These are phyloP conservation scores for Mycena alexandri DNA, from an alignment of 768 basidiomycete species.

Conservation along the genomic window DNA sequence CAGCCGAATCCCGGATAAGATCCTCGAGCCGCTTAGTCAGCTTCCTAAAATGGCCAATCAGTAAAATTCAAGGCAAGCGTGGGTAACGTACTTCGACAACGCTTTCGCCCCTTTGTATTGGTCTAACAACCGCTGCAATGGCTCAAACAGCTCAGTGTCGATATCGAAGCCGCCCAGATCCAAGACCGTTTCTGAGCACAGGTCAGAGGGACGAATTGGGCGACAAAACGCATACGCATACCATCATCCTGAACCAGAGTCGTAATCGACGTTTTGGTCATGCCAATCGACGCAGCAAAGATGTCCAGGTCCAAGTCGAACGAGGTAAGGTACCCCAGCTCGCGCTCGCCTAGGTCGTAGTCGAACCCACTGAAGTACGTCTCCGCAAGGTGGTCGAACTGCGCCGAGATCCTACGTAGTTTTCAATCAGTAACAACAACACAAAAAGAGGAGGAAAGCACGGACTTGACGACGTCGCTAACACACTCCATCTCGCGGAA, in stretches of 20 bases:
- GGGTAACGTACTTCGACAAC: slow-evolving; percentile 73
- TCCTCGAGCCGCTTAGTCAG: slow-evolving; percentile 89
- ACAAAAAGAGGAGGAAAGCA: slow-evolving; percentile 21
- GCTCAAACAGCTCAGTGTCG: slow-evolving; percentile 81
- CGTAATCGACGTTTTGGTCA: slow-evolving; percentile 89
- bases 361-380: slow-evolving; percentile 87
- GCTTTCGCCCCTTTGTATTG: slow-evolving; percentile 86
- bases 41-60: slow-evolving; percentile 68
- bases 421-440: not conserved
- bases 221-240: slow-evolving; percentile 43
- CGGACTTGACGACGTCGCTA: slow-evolving; percentile 88
- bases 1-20: slow-evolving; percentile 75
- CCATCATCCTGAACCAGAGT: slow-evolving; percentile 83
- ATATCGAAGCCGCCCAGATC: slow-evolving; percentile 84
- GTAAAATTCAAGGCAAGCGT: not conserved
- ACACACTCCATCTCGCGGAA: slow-evolving; percentile 96
- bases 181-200: slow-evolving; percentile 70
- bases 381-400: slow-evolving; percentile 93
- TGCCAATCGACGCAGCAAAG: slow-evolving; percentile 91
- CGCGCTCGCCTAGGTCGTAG: slow-evolving; percentile 91
- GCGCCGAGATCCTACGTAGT: slow-evolving; percentile 82
- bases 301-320: slow-evolving; percentile 95
- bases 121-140: slow-evolving; percentile 85
- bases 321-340: slow-evolving; percentile 83
- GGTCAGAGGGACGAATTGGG: slow-evolving; percentile 1